Percentiles rank a stretch among this genome's conserved stretches.
Evolutionary conservation across 108 stramenopile species (phyloP).

Genomic region (Skeletonema tropicum): DNA sequence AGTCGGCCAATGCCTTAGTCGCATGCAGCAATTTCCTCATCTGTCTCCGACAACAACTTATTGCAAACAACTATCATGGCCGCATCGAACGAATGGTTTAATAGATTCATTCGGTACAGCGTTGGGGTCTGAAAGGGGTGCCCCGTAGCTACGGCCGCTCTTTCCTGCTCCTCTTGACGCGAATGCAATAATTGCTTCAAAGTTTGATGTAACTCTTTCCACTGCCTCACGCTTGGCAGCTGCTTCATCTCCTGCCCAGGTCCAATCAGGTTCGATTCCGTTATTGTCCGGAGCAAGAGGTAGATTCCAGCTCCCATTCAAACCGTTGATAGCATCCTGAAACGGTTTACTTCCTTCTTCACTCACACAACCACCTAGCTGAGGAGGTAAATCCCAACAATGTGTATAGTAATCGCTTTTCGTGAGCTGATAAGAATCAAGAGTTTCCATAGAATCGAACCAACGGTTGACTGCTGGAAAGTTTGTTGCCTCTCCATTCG

Average conservation of each 20-base stretch:
- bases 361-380: slow-evolving; percentile 86
- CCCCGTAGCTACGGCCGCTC: slow-evolving; percentile 69
- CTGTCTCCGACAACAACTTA: slow-evolving; percentile 66
- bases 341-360: slow-evolving; percentile 68
- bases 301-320: slow-evolving; percentile 77
- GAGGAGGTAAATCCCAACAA: slow-evolving; percentile 95
- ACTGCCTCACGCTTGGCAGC: slow-evolving; percentile 81
- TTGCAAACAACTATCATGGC: slow-evolving; percentile 61
- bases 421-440: slow-evolving; percentile 79
- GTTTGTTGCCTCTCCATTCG: slow-evolving; percentile 51
- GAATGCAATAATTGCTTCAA: slow-evolving; percentile 82
- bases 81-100: slow-evolving; percentile 66
- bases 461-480: slow-evolving; percentile 85
- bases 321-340: slow-evolving; percentile 72
- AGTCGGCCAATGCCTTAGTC: slow-evolving; percentile 45
- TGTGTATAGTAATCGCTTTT: slow-evolving; percentile 94
- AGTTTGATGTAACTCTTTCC: slow-evolving; percentile 79
- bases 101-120: slow-evolving; percentile 70
- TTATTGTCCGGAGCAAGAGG: slow-evolving; percentile 73
- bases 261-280: slow-evolving; percentile 85
- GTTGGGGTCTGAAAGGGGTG: slow-evolving; percentile 90
- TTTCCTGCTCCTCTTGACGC: slow-evolving; percentile 87
- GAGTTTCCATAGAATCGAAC: slow-evolving; percentile 94
- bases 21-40: slow-evolving; percentile 14
- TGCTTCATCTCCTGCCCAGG: slow-evolving; percentile 68